Conservation (phyloP, 805 yeast species). For the Candida gorgasii region DNA sequence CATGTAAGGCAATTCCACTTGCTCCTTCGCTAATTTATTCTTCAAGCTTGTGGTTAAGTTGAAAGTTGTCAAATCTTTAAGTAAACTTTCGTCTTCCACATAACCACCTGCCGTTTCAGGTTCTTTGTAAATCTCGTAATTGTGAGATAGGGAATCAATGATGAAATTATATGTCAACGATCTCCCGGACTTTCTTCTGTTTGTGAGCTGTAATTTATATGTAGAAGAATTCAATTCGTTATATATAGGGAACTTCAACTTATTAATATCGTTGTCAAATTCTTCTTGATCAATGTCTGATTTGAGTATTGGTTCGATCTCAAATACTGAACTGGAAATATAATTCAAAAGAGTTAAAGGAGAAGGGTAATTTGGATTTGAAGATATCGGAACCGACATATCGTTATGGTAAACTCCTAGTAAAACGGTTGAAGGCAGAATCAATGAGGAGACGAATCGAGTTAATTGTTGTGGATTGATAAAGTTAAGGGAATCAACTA, state of each 20-base stretch:
- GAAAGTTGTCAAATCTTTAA: constrained; percentile 83
- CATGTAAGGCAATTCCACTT: constrained; percentile 87
- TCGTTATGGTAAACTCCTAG: constrained; percentile 40
- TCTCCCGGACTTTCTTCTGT: constrained; percentile 84
- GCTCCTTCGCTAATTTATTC: constrained; percentile 76
- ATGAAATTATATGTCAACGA: constrained; percentile 56
- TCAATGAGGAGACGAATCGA: constrained; percentile 49
- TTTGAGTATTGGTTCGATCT: constrained; percentile 48
- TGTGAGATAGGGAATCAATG: constrained; percentile 52
- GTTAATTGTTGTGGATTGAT: constrained; percentile 49
- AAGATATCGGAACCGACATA: constrained; percentile 11
- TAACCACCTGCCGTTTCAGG: constrained; percentile 16
- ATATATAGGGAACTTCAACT: constrained; percentile 48
- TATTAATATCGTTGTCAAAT: constrained; percentile 37
- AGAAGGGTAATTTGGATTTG: constrained; percentile 51
- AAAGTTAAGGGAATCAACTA: constrained; percentile 68
- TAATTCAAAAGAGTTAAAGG: constrained; percentile 55
- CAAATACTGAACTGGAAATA: constrained; percentile 75
- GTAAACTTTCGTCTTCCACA: constrained; percentile 51
- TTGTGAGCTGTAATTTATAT: constrained; percentile 56
- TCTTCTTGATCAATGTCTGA: constrained; percentile 48
- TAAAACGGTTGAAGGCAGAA: constrained; percentile 30
- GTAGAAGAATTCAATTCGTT: constrained; percentile 45
- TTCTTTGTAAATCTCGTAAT: constrained; percentile 30
- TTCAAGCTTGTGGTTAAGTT: constrained; percentile 73